Evolutionary conservation across 306 rosid species (phyloP).

Genomic region (Astragalus glycyphyllos): DNA sequence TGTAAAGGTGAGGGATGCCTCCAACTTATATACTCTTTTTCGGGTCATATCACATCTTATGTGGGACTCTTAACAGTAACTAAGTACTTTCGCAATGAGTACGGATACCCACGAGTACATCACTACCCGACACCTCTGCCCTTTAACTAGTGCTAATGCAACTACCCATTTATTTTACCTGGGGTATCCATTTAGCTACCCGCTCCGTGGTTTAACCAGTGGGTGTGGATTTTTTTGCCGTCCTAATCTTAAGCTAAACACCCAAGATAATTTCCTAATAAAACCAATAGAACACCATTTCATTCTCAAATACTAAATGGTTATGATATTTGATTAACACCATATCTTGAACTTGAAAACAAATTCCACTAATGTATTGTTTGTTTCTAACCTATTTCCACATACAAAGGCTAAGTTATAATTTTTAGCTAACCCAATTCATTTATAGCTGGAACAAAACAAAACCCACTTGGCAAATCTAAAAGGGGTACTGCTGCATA

Average conservation of each 20-base stretch:
- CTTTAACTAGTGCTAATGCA: too few species aligned
- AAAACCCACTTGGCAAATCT: conserved; percentile 26
- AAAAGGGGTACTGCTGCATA: conserved; percentile 13
- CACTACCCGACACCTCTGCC: too few species aligned
- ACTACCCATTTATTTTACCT: too few species aligned
- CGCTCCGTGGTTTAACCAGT: too few species aligned
- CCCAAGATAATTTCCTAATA: conserved; percentile 2
- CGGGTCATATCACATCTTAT: too few species aligned
- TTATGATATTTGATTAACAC: not conserved
- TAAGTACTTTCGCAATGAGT: too few species aligned
- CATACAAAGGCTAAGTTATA: conserved; percentile 20
- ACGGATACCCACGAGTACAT: too few species aligned
- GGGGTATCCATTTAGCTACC: too few species aligned
- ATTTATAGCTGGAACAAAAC: not conserved
- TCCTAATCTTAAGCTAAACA: conserved; percentile 10
- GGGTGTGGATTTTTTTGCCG: too few species aligned
- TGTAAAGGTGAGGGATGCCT: too few species aligned
- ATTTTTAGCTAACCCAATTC: conserved; percentile 21
- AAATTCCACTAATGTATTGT: not conserved
- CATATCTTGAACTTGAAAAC: conserved; percentile 2
- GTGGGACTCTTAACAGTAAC: too few species aligned
- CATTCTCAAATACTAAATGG: not conserved
- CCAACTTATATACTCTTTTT: too few species aligned
- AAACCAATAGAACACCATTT: conserved; percentile 12
- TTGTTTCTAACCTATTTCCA: conserved; percentile 21